Evolutionary conservation across 2,329 filamentous ascomycete species (phyloP).

Genomic region (Trichophyton benhamiae): DNA sequence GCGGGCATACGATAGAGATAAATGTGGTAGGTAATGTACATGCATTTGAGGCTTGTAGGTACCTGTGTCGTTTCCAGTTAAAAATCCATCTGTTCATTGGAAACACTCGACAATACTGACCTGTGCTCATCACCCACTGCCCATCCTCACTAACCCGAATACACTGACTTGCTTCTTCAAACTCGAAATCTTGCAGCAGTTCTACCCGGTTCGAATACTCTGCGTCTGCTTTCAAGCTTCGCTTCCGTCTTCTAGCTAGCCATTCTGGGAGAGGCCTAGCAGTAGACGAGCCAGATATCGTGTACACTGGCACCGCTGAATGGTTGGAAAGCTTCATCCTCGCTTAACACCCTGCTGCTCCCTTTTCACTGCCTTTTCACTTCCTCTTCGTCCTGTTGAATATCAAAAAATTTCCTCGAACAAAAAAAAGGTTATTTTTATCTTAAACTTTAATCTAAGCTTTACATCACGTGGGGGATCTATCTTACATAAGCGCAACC

Average conservation of each 20-base stretch:
- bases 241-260: slow-evolving; percentile 80
- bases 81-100: not conserved
- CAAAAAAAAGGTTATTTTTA: too few species aligned
- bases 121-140: slow-evolving; percentile 93
- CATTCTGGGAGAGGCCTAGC: slow-evolving; percentile 86
- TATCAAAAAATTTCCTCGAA: too few species aligned
- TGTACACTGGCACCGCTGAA: slow-evolving; percentile 80
- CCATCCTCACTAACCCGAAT: slow-evolving; percentile 87
- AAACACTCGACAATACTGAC: slow-evolving; percentile 32
- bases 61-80: slow-evolving; percentile 26
- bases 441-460: not conserved
- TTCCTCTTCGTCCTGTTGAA: too few species aligned
- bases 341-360: not conserved
- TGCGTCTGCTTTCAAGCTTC: slow-evolving; percentile 79
- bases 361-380: too few species aligned
- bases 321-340: slow-evolving; percentile 47
- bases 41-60: slow-evolving; percentile 76
- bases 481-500: not conserved
- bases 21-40: slow-evolving; percentile 83
- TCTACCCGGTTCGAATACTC: slow-evolving; percentile 92
- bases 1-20: slow-evolving; percentile 84
- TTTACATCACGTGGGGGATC: not conserved
- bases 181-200: slow-evolving; percentile 92
- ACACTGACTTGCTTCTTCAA: slow-evolving; percentile 87
- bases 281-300: slow-evolving; percentile 80